Percentiles rank a stretch among this genome's conserved stretches.
These are phyloP conservation scores for Linderniella brevidens DNA, from an alignment of 257 asterid genomes.

Conservation along the genomic window DNA sequence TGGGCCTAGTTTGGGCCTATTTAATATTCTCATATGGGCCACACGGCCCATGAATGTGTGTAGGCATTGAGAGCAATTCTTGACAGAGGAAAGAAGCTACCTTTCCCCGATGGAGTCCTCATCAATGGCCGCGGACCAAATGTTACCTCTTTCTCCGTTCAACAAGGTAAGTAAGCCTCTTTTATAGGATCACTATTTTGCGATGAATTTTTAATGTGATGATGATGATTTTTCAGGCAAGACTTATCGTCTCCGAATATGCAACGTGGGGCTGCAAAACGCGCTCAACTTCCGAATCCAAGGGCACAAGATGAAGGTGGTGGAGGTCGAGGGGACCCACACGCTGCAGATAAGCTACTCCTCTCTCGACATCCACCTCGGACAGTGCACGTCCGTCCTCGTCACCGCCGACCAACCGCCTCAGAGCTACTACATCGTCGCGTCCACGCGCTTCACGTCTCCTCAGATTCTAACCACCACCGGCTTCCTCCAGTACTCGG, in stretches of 20 bases:
- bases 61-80: conserved; percentile 16
- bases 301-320: conserved; percentile 5
- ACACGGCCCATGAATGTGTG: too few relatives aligned
- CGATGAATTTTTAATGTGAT: too few relatives aligned
- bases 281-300: conserved; percentile 5
- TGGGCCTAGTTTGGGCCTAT: too few relatives aligned
- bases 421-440: background rate
- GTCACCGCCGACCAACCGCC: conserved; percentile 6
- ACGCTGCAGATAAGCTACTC: conserved; percentile 4
- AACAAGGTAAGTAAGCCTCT: too few relatives aligned
- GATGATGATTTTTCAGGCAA: too few relatives aligned
- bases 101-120: conserved; percentile 20
- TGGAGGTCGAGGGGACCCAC: conserved; percentile 4
- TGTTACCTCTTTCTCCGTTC: background rate
- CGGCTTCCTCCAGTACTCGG: background rate
- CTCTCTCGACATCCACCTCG: conserved; percentile 4
- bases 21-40: too few relatives aligned
- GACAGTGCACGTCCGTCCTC: conserved; percentile 4
- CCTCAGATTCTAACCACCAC: background rate
- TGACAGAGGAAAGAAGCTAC: conserved; percentile 11
- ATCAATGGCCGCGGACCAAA: conserved; percentile 25
- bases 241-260: conserved; percentile 1
- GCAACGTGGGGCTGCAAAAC: conserved; percentile 6
- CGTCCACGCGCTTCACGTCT: conserved; percentile 1
- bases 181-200: too few relatives aligned